These are phyloP conservation scores for Chlorella sp. DNA, from an alignment of 139 green algal genomes.

Conservation along the genomic window DNA sequence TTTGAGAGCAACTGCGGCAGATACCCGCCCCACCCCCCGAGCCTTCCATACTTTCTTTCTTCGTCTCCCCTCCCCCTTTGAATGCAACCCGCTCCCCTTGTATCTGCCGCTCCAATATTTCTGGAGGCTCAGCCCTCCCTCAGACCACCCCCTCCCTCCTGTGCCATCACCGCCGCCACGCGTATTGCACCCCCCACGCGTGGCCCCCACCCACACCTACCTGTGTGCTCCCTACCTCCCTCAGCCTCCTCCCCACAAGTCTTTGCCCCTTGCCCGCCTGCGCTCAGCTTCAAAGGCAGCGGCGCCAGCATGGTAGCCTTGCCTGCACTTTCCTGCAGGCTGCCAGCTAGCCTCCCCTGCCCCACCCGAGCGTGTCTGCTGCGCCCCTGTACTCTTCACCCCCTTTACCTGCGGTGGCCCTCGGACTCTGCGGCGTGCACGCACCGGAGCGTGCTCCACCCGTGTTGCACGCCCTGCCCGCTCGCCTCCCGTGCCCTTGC, in stretches of 20 bases:
- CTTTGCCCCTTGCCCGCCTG: not conserved
- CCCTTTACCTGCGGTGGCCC: not conserved
- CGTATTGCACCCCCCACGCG: not conserved
- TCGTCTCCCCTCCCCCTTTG: not conserved
- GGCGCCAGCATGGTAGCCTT: not conserved
- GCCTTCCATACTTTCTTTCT: not conserved
- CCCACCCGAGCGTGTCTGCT: not conserved
- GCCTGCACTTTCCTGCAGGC: constrained; percentile 3
- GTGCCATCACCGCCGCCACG: constrained; percentile 3
- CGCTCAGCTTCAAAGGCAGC: not conserved
- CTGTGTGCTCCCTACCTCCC: not conserved
- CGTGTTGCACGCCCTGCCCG: not conserved
- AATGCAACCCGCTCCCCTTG: not conserved
- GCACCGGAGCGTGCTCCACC: constrained; percentile 24
- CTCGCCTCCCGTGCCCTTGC: not conserved
- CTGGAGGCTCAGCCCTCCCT: constrained; percentile 20
- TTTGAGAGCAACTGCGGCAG: no score
- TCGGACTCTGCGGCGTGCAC: not conserved
- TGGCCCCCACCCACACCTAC: not conserved
- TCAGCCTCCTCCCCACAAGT: not conserved
- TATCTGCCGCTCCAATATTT: constrained; percentile 10
- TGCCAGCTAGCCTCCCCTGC: not conserved
- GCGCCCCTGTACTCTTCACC: not conserved
- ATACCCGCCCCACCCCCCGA: not conserved
- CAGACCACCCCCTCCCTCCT: not conserved